A percentile compares a stretch with the other conserved stretches of the same genome.
Evolutionary conservation across 495 filamentous ascomycete genomes (phyloP).

Genomic region (Neurospora sp.): DNA sequence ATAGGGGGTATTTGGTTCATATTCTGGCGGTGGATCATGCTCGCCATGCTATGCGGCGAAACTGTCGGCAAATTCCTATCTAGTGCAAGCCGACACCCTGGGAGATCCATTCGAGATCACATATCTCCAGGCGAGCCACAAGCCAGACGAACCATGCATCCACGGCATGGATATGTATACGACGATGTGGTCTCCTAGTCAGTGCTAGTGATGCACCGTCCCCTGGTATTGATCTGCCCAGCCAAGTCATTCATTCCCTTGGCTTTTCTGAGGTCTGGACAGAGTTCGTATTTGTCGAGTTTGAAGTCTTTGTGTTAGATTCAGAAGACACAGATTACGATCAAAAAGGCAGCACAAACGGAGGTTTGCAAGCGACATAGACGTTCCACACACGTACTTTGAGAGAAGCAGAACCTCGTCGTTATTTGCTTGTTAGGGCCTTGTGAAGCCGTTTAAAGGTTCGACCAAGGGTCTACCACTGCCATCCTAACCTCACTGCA

Average conservation of each 20-base stretch:
- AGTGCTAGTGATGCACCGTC: background rate
- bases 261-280: background rate
- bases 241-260: background rate
- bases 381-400: background rate
- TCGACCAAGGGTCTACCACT: background rate
- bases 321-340: background rate
- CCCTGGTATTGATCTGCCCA: background rate
- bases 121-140: background rate
- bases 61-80: background rate
- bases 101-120: background rate
- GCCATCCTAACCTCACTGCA: background rate
- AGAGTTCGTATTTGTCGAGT: background rate
- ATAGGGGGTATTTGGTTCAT: background rate
- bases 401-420: background rate
- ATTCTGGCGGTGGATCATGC: background rate
- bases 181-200: background rate
- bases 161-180: background rate
- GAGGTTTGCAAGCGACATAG: background rate
- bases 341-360: background rate
- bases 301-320: background rate
- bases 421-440: background rate
- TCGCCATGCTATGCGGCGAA: background rate
- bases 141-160: background rate
- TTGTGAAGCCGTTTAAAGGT: background rate
- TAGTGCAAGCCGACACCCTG: background rate